Conservation (phyloP, 768 basidiomycete genomes). For the Epithele typhae region DNA sequence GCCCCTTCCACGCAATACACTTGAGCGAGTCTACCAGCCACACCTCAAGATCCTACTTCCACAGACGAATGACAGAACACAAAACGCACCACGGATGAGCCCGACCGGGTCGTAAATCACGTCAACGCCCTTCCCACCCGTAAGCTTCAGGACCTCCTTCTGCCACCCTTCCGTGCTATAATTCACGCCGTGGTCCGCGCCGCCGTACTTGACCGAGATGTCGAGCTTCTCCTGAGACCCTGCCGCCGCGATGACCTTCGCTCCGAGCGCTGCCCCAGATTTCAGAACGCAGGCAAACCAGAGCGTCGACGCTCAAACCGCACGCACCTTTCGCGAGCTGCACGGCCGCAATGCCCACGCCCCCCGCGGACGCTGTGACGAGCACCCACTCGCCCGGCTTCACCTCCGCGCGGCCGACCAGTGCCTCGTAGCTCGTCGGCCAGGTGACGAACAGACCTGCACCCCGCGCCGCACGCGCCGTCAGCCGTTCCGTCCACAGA, state of each 20-base stretch:
- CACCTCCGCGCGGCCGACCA: conserved; percentile 79
- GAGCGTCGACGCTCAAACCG: too few relatives aligned
- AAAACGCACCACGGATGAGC: conserved; percentile 51
- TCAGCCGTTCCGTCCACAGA: too few relatives aligned
- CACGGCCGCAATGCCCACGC: conserved; percentile 88
- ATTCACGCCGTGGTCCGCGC: conserved; percentile 80
- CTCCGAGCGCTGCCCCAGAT: conserved; percentile 57
- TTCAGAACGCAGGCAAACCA: not conserved
- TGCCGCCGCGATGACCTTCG: conserved; percentile 92
- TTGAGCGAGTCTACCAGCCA: conserved; percentile 90
- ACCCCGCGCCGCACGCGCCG: too few relatives aligned
- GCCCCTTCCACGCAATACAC: conserved; percentile 92
- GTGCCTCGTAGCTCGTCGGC: conserved; percentile 90
- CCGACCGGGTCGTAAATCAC: conserved; percentile 88
- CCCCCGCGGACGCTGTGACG: conserved; percentile 93
- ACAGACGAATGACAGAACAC: not conserved
- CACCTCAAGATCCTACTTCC: conserved; percentile 17
- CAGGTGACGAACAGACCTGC: conserved; percentile 81
- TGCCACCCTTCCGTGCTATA: conserved; percentile 84
- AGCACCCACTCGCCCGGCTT: conserved; percentile 88
- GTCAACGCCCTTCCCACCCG: conserved; percentile 80
- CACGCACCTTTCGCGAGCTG: conserved; percentile 84
- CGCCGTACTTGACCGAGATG: conserved; percentile 68
- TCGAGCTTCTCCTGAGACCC: conserved; percentile 76
- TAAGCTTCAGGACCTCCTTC: conserved; percentile 81